Evolutionary conservation across 805 yeast species (phyloP).

Genomic region (Ogataea trehaloabstinens): DNA sequence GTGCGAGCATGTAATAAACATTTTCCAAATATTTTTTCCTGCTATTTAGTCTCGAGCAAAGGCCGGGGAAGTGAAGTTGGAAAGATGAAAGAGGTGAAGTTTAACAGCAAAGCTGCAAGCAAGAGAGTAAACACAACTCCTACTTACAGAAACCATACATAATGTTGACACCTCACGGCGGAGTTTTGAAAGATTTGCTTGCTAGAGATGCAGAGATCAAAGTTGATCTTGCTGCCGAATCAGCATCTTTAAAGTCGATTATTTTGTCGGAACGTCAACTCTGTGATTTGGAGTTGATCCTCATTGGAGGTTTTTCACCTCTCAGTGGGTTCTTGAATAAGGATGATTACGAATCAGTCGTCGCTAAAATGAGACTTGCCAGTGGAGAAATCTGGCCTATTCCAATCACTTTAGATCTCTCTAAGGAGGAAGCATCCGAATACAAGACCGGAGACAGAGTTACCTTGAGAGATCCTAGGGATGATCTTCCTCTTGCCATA

Average conservation of each 20-base stretch:
- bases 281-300: constrained; percentile 87
- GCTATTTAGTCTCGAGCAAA: background rate
- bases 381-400: constrained; percentile 86
- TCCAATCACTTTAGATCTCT: constrained; percentile 86
- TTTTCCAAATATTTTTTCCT: background rate
- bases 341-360: constrained; percentile 68
- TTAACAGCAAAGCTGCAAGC: background rate
- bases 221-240: constrained; percentile 55
- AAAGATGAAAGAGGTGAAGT: background rate
- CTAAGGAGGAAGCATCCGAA: constrained; percentile 44
- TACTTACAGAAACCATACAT: constrained; percentile 7
- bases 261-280: constrained; percentile 80
- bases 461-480: constrained; percentile 77
- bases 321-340: constrained; percentile 64
- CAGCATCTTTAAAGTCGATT: constrained; percentile 45
- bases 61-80: background rate
- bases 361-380: constrained; percentile 63
- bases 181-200: constrained; percentile 78
- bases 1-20: constrained; percentile 1
- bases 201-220: constrained; percentile 72
- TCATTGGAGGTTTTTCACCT: constrained; percentile 94
- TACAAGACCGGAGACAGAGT: constrained; percentile 59
- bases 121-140: background rate
- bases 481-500: constrained; percentile 75
- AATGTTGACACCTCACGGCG: constrained; percentile 91